A percentile compares a stretch with the other conserved stretches of the same genome.
Evolutionary conservation across 768 basidiomycete genomes (phyloP).

Genomic region (Leccinellum albellum): DNA sequence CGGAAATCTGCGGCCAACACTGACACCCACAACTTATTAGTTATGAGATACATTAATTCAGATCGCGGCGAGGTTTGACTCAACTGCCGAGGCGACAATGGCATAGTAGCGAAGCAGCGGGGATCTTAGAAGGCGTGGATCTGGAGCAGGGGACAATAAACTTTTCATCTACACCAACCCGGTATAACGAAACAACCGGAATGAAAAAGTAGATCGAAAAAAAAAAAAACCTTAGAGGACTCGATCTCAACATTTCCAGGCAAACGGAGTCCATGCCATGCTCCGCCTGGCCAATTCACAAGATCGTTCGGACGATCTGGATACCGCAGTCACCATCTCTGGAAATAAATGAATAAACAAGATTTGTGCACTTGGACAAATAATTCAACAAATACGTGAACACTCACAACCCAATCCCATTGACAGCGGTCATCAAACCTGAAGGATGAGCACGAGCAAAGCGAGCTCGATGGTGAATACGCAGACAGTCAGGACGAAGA

Average conservation of each 20-base stretch:
- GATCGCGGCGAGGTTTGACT: background rate
- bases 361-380: background rate
- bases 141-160: conserved; percentile 6
- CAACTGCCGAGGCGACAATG: conserved; percentile 9
- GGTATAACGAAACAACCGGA: background rate
- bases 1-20: conserved; percentile 1
- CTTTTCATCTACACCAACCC: conserved; percentile 1
- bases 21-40: background rate
- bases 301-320: conserved; percentile 14
- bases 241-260: background rate
- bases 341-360: background rate
- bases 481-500: conserved; percentile 50
- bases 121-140: conserved; percentile 19
- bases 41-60: conserved; percentile 2
- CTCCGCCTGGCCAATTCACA: conserved; percentile 10
- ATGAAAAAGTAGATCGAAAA: background rate
- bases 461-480: conserved; percentile 64
- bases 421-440: conserved; percentile 19
- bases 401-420: conserved; percentile 6
- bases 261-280: background rate
- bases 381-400: background rate
- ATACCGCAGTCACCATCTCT: background rate
- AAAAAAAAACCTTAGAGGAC: background rate
- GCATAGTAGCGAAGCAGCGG: conserved; percentile 7
- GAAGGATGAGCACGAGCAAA: conserved; percentile 59